phyloP scores from a whole-genome alignment of 306 rosid genomes.

The Malus orientalis region DNA sequence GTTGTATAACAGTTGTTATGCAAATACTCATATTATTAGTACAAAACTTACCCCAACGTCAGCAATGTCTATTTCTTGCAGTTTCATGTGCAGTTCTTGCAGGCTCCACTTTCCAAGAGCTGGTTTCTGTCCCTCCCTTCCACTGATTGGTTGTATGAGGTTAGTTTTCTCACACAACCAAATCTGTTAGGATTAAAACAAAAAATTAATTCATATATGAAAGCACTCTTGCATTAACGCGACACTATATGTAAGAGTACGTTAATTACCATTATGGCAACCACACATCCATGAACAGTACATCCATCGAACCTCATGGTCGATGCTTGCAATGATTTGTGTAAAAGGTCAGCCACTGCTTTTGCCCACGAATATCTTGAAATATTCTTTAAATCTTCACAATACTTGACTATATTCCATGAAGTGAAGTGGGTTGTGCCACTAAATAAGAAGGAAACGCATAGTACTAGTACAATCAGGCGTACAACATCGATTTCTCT shows the following conservation, averaged over 20 bases:
- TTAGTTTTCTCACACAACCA: constrained; percentile 4
- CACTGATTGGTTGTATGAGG: not conserved
- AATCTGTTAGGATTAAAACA: not conserved
- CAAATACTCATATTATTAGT: too few species aligned
- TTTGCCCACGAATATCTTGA: not conserved
- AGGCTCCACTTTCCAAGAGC: not conserved
- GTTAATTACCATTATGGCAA: not conserved
- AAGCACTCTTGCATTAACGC: not conserved
- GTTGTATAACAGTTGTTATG: too few species aligned
- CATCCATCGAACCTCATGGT: not conserved
- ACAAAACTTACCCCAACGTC: not conserved
- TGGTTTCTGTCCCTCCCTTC: not conserved
- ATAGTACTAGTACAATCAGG: not conserved
- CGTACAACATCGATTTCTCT: not conserved
- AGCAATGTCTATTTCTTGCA: not conserved
- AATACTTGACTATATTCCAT: not conserved
- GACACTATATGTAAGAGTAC: not conserved
- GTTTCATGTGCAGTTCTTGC: not conserved
- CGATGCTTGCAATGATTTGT: not conserved
- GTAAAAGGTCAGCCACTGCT: not conserved
- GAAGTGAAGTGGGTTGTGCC: not conserved
- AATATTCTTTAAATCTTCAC: too few species aligned
- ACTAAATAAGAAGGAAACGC: constrained; percentile 1
- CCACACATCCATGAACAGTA: constrained; percentile 3
- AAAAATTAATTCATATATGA: not conserved